Percentiles rank a stretch among this genome's conserved stretches.
phyloP scores from a whole-genome alignment of 441 rosid species.

The Bocquillonia castaneifolia region DNA sequence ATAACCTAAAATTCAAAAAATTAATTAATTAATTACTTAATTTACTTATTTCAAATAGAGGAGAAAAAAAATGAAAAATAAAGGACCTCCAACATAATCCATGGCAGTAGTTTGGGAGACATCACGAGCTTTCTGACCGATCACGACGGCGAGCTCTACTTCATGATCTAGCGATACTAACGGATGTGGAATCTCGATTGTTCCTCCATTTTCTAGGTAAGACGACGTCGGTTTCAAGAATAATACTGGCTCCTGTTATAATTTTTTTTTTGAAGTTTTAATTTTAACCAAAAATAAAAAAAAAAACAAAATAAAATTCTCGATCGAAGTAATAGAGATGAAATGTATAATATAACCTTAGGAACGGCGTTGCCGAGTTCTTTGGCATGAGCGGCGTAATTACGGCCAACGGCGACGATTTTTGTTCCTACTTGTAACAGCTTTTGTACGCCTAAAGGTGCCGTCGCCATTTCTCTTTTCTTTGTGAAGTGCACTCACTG shows the following conservation, averaged over 20 bases:
- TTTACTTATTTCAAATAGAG: not conserved
- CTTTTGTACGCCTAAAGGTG: constrained; percentile 39
- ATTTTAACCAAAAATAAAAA: no score
- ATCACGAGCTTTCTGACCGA: constrained; percentile 71
- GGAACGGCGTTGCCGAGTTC: constrained; percentile 98
- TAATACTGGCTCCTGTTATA: constrained; percentile 73
- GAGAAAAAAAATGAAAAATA: not conserved
- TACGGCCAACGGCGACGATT: constrained; percentile 91
- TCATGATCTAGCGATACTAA: constrained; percentile 72
- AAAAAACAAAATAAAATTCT: not conserved
- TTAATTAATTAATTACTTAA: no score
- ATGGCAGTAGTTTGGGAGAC: constrained; percentile 67
- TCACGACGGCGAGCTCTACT: constrained; percentile 89
- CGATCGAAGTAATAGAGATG: constrained; percentile 2
- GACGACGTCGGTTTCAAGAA: constrained; percentile 94
- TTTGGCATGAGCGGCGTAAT: constrained; percentile 95
- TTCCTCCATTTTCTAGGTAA: constrained; percentile 76
- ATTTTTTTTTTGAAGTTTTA: not conserved
- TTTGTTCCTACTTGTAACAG: constrained; percentile 68
- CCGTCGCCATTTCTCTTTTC: not conserved
- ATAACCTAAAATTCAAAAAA: constrained; percentile 46
- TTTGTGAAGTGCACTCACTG: no score
- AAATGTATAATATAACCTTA: constrained; percentile 38
- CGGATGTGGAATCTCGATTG: constrained; percentile 78
- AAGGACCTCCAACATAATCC: constrained; percentile 46